These are phyloP conservation scores for Nemania serpens DNA, from an alignment of 2,329 filamentous ascomycete genomes.

Conservation along the genomic window DNA sequence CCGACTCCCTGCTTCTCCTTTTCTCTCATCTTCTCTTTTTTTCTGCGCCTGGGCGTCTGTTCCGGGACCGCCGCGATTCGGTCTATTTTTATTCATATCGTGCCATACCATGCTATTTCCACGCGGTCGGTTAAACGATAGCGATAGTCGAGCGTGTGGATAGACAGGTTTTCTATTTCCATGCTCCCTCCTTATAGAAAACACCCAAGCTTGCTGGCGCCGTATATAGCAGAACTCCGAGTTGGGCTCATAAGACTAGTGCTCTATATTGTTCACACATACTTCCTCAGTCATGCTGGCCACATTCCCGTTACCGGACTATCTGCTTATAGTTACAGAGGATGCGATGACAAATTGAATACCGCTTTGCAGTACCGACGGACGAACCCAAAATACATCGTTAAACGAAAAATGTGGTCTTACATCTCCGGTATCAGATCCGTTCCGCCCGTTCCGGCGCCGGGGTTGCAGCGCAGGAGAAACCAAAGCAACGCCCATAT, in stretches of 20 bases:
- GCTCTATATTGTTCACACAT: background rate
- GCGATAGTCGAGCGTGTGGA: background rate
- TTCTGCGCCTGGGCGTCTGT: background rate
- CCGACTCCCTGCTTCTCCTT: background rate
- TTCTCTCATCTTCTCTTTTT: conserved; percentile 3
- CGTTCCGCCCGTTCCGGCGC: too few species aligned
- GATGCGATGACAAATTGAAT: too few species aligned
- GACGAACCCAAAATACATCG: too few species aligned
- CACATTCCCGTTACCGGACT: background rate
- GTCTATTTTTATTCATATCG: too few species aligned
- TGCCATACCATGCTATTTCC: too few species aligned
- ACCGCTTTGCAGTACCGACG: too few species aligned
- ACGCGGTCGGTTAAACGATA: too few species aligned
- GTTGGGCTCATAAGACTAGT: background rate
- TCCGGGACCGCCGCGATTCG: conserved; percentile 16
- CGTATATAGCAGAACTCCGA: background rate
- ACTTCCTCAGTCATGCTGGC: background rate
- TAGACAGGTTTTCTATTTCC: background rate
- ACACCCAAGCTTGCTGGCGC: background rate
- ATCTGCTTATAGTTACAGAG: background rate
- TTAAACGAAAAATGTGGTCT: too few species aligned
- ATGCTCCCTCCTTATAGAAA: background rate
- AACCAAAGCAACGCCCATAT: too few species aligned
- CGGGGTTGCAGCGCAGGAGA: too few species aligned
- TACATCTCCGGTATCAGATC: too few species aligned